Evolutionary conservation across 2,329 filamentous ascomycete genomes (phyloP).

Genomic region (Pyrenochaeta sp.): DNA sequence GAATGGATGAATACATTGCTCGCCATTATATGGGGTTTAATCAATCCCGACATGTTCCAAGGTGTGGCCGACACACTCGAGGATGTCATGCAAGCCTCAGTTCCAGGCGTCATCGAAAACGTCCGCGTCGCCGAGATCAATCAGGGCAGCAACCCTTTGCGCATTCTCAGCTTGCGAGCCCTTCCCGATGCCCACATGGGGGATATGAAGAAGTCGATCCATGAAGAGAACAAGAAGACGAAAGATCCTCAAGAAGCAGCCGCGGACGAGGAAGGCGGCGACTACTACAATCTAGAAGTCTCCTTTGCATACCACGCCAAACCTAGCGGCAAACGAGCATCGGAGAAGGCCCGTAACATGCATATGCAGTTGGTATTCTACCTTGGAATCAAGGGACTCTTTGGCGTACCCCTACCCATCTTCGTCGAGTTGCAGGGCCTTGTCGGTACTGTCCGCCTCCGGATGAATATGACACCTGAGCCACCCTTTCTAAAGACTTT

Average conservation of each 20-base stretch:
- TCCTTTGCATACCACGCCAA: constrained; percentile 91
- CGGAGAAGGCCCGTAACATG: constrained; percentile 91
- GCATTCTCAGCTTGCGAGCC: constrained; percentile 85
- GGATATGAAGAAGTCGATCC: constrained; percentile 82
- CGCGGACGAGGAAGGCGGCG: constrained; percentile 87
- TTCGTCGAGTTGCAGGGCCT: constrained; percentile 90
- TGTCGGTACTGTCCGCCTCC: constrained; percentile 85
- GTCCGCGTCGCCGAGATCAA: constrained; percentile 95
- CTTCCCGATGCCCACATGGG: constrained; percentile 83
- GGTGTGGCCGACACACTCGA: constrained; percentile 90
- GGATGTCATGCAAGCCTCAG: constrained; percentile 96
- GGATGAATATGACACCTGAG: constrained; percentile 86
- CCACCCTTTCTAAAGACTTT: constrained; percentile 91
- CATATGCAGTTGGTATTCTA: constrained; percentile 97
- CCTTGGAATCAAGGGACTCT: constrained; percentile 85
- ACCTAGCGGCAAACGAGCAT: constrained; percentile 73
- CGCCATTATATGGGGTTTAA: constrained; percentile 84
- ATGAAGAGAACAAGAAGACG: constrained; percentile 77
- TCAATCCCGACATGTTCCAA: constrained; percentile 96
- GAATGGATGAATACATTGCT: constrained; percentile 93
- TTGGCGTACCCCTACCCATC: constrained; percentile 86
- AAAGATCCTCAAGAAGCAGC: constrained; percentile 89
- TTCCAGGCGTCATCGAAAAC: constrained; percentile 90
- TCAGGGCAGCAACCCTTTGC: constrained; percentile 88
- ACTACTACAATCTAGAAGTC: constrained; percentile 91